These are phyloP conservation scores for Aspergillus pseudotamarii DNA, from an alignment of 2,329 filamentous ascomycete genomes.

Conservation along the genomic window DNA sequence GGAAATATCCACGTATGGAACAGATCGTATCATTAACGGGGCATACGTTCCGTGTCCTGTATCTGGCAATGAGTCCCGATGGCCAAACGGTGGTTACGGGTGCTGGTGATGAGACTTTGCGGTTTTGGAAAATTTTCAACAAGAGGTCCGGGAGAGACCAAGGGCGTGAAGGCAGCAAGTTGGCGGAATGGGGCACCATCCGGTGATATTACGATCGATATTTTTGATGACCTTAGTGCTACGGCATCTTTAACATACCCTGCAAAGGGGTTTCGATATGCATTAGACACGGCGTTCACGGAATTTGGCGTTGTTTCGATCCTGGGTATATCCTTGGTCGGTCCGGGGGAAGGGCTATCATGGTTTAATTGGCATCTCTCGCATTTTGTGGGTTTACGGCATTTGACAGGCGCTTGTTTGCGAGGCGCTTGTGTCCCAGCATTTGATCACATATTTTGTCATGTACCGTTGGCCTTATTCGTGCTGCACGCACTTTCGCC, in stretches of 20 bases:
- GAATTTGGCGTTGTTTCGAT: slow-evolving; percentile 29
- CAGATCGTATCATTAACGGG: slow-evolving; percentile 94
- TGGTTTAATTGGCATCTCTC: slow-evolving; percentile 32
- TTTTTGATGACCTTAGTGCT: slow-evolving; percentile 17
- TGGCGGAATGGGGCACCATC: slow-evolving; percentile 83
- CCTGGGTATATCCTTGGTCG: slow-evolving; percentile 28
- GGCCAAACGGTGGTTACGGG: slow-evolving; percentile 92
- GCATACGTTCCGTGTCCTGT: slow-evolving; percentile 94
- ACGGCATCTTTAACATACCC: slow-evolving; percentile 15
- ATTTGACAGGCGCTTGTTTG: slow-evolving; percentile 25
- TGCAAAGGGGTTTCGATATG: slow-evolving; percentile 26
- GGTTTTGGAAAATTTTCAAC: slow-evolving; percentile 97
- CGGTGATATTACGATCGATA: slow-evolving; percentile 47
- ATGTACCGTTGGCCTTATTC: slow-evolving; percentile 22
- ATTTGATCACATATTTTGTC: slow-evolving; percentile 23
- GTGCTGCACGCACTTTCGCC: slow-evolving; percentile 12
- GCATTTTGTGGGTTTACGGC: slow-evolving; percentile 31
- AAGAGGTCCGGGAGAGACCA: slow-evolving; percentile 71
- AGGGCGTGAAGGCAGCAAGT: slow-evolving; percentile 66
- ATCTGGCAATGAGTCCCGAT: slow-evolving; percentile 96
- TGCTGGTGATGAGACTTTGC: slow-evolving; percentile 90
- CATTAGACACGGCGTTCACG: slow-evolving; percentile 40
- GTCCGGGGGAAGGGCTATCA: slow-evolving; percentile 24
- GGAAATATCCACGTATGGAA: slow-evolving; percentile 98
- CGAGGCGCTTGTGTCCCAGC: slow-evolving; percentile 16